Base-by-base conservation (phyloP, 2,329 filamentous ascomycete species). In the Macroventuria anomochaeta region DNA sequence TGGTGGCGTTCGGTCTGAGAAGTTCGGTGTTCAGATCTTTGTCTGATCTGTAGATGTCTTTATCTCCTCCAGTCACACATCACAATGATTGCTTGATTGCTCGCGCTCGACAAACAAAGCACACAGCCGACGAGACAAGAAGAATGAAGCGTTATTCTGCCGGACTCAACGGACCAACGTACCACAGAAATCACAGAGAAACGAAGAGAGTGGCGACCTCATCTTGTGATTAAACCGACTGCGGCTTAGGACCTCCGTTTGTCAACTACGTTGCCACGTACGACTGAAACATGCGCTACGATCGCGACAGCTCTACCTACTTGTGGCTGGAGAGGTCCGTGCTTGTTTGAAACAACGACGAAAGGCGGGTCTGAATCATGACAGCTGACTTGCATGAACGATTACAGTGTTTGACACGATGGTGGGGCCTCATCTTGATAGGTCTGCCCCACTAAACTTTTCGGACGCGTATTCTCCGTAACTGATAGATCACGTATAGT, bases 361-460 rank as follows among this genome's bases (percentile, higher is more conserved):
- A n/a, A 26, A 28, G 5, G 33, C n/a, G 15, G 33, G 2, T 11
- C 8, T 47, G 50, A 53, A 39, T 47, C 50, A 18, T 26, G 37
- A 53, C 50, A 39, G 18, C n/a, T 7, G 37, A 13, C 12, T 12
- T 43, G 50, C 43, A 53, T 47, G 43, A 48, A 53, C 38, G 15
- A 43, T 37, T n/a, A 18, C 31, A 37, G 31, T 47, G 38, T 40
- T 38, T 48, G 38, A 47, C 37, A 47, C 25, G 5, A 13, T n/a
- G 26, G 13, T 12, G 12, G 32, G 3, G 11, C 18, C 12, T 47
- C 38, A 37, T 4, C 34, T 42, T 38, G 31, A 53, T 31, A 17
- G 13, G 13, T 13, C n/a, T 2, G n/a, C 31, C 18, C 17, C 41
- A 31, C 23, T 28, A 33, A 37, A 37, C 31, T 31, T n/a, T 23